Percentiles rank a stretch among this genome's conserved stretches.
These are phyloP conservation scores for Striga asiatica DNA, from an alignment of 257 asterid species.

Conservation along the genomic window DNA sequence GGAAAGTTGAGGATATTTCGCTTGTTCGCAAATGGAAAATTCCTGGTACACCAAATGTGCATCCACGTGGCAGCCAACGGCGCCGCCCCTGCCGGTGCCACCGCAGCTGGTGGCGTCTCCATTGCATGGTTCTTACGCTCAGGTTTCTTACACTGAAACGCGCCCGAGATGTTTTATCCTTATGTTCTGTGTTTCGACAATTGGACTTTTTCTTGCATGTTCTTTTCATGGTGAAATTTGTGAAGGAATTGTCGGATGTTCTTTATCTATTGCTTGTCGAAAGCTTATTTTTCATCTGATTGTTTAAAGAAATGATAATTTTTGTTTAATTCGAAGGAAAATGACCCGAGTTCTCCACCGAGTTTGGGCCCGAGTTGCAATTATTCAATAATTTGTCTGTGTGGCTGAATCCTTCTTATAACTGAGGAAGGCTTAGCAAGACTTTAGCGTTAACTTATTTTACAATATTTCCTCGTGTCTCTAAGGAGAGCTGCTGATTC, in stretches of 20 bases:
- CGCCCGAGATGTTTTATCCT: background rate
- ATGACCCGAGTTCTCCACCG: background rate
- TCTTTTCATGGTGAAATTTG: background rate
- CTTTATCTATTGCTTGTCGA: too few relatives aligned
- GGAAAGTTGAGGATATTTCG: conserved; percentile 18
- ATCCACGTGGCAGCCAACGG: conserved; percentile 20
- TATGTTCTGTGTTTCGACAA: background rate
- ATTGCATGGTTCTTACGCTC: conserved; percentile 17
- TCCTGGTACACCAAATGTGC: conserved; percentile 28
- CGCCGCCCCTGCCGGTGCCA: conserved; percentile 3
- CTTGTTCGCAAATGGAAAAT: conserved; percentile 22
- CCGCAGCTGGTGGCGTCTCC: conserved; percentile 17
- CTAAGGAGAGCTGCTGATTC: too few relatives aligned
- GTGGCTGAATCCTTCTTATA: too few relatives aligned
- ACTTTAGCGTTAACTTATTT: too few relatives aligned
- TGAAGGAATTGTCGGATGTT: background rate
- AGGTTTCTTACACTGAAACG: conserved; percentile 9
- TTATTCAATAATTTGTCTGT: too few relatives aligned
- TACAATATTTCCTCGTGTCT: too few relatives aligned
- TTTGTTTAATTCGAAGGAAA: background rate
- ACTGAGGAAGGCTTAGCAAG: too few relatives aligned
- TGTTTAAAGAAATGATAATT: background rate
- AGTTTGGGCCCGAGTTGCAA: too few relatives aligned
- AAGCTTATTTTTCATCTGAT: background rate
- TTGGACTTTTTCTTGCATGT: conserved; percentile 13